Evolutionary conservation across 169 alveolate genomes (phyloP).

Genomic region (Plasmodium blacklocki): DNA sequence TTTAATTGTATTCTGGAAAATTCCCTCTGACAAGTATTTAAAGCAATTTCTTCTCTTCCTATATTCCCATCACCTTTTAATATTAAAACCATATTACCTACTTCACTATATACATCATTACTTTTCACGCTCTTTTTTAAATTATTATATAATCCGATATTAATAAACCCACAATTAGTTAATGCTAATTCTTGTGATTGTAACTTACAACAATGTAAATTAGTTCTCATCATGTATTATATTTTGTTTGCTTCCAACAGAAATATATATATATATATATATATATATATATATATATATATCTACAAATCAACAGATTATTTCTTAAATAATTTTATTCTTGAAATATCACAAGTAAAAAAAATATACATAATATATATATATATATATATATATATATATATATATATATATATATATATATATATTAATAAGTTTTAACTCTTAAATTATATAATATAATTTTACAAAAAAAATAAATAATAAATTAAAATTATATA

Average conservation of each 20-base stretch:
- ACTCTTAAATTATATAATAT: too few species aligned
- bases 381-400: too few species aligned
- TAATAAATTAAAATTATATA: too few species aligned
- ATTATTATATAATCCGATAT: constrained; percentile 46
- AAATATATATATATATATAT: background rate
- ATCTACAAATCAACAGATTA: background rate
- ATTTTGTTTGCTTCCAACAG: background rate
- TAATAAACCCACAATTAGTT: constrained; percentile 78
- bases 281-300: background rate
- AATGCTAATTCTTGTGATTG: constrained; percentile 82
- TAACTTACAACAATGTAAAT: constrained; percentile 73
- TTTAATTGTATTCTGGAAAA: constrained; percentile 77
- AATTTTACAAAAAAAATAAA: too few species aligned
- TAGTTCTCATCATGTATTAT: constrained; percentile 6
- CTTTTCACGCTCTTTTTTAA: constrained; percentile 46
- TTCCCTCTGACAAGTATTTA: constrained; percentile 81
- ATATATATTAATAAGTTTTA: too few species aligned
- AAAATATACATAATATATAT: too few species aligned
- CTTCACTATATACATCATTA: constrained; percentile 50
- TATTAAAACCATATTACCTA: constrained; percentile 76
- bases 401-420: too few species aligned
- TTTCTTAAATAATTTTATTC: too few species aligned
- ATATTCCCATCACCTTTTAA: constrained; percentile 77
- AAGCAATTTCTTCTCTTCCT: constrained; percentile 78
- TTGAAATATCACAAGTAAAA: too few species aligned